These are phyloP conservation scores for Penicillium sumatraense DNA, from an alignment of 2,329 filamentous ascomycete genomes.

Conservation along the genomic window DNA sequence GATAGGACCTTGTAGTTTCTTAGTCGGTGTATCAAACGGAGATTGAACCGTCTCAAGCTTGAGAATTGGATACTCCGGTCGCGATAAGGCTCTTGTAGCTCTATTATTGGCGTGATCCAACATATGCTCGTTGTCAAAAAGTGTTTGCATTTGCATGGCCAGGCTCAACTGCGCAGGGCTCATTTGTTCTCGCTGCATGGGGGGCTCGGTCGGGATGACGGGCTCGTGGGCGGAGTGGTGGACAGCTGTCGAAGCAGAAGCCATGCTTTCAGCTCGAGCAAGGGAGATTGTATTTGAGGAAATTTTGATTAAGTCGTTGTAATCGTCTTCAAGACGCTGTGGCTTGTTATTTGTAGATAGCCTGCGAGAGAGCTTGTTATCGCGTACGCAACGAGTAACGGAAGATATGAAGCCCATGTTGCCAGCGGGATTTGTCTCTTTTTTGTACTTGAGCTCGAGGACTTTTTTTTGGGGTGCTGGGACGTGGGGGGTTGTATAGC, in stretches of 20 bases:
- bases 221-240: conserved; percentile 15
- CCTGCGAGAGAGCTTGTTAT: conserved; percentile 20
- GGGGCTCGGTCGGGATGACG: conserved; percentile 15
- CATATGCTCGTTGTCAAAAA: conserved; percentile 21
- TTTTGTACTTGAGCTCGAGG: neutral
- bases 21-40: conserved; percentile 11
- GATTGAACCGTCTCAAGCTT: conserved; percentile 23
- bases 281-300: conserved; percentile 18
- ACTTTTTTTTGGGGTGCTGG: neutral
- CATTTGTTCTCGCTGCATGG: conserved; percentile 11
- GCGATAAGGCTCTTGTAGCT: conserved; percentile 6
- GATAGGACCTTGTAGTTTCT: conserved; percentile 17
- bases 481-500: conserved; percentile 3
- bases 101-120: conserved; percentile 10
- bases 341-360: conserved; percentile 18
- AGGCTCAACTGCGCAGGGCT: conserved; percentile 14
- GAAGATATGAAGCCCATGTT: conserved; percentile 28
- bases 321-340: conserved; percentile 22
- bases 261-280: conserved; percentile 14
- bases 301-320: conserved; percentile 25
- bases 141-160: conserved; percentile 1
- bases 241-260: conserved; percentile 20
- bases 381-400: conserved; percentile 20
- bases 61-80: conserved; percentile 23
- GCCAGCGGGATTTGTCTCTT: neutral